These are phyloP conservation scores for Blastobotrys apis DNA, from an alignment of 1,139 yeast species.

Conservation along the genomic window DNA sequence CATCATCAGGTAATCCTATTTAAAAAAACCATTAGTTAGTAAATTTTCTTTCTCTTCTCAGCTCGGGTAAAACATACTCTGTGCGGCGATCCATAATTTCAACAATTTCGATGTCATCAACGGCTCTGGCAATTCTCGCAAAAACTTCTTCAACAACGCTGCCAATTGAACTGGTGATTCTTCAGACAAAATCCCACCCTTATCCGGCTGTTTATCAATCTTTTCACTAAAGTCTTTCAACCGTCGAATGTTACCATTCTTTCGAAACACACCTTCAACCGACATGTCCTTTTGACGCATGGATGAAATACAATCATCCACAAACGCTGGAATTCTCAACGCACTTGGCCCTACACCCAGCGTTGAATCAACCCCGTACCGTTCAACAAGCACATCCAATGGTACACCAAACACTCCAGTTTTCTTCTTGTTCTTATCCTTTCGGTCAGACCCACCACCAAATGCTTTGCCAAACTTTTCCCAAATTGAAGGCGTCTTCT, in stretches of 20 bases:
- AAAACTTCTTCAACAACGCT: constrained; percentile 84
- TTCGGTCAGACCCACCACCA: constrained; percentile 32
- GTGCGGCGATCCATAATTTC: constrained; percentile 78
- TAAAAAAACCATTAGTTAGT: no score
- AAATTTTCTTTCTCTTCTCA: not conserved
- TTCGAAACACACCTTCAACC: constrained; percentile 92
- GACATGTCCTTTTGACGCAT: constrained; percentile 92
- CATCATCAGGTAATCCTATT: constrained; percentile 40
- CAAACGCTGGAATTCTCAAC: constrained; percentile 74
- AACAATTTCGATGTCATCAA: constrained; percentile 72
- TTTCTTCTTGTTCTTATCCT: constrained; percentile 35
- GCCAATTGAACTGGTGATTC: constrained; percentile 93
- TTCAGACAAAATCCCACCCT: constrained; percentile 63
- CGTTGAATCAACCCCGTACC: constrained; percentile 81
- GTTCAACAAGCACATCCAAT: constrained; percentile 62
- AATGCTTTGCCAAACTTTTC: constrained; percentile 54
- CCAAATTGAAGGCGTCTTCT: constrained; percentile 60
- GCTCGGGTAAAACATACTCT: constrained; percentile 32
- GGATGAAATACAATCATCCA: constrained; percentile 81
- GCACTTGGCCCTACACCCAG: constrained; percentile 78
- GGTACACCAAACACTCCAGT: constrained; percentile 73
- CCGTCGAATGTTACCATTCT: constrained; percentile 90
- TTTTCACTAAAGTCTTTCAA: constrained; percentile 69
- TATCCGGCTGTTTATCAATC: constrained; percentile 71
- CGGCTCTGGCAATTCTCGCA: constrained; percentile 91